These are phyloP conservation scores for Ensete glaucum DNA, from an alignment of 176 grass and related monocot genomes.

Conservation along the genomic window DNA sequence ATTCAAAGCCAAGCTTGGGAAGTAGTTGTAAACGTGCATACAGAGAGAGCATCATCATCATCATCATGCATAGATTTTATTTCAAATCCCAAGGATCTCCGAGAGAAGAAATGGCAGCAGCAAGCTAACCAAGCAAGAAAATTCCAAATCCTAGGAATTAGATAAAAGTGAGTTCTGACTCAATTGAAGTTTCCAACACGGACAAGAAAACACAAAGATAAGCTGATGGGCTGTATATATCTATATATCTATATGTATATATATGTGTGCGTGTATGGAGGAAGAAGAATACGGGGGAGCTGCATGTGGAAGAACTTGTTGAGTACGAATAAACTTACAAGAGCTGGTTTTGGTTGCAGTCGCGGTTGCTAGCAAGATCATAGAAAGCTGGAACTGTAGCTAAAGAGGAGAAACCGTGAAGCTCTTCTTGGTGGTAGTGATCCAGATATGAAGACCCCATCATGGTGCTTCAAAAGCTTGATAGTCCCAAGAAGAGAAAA, in stretches of 20 bases:
- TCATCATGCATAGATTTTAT: conserved; percentile 3
- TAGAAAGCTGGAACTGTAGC: conserved; percentile 12
- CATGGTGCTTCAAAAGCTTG: conserved; percentile 26
- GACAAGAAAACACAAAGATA: conserved; percentile 1
- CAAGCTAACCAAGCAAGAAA: conserved; percentile 49
- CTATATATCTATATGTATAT: too few species aligned
- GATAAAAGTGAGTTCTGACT: neutral
- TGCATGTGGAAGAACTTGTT: too few species aligned
- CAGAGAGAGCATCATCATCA: neutral
- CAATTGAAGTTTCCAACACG: neutral
- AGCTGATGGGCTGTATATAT: too few species aligned
- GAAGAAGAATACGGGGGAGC: too few species aligned
- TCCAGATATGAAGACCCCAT: conserved; percentile 37
- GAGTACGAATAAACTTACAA: conserved; percentile 7
- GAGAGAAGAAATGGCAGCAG: conserved; percentile 34
- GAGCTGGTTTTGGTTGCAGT: conserved; percentile 36
- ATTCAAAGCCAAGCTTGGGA: too few species aligned
- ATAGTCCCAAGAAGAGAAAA: conserved; percentile 30
- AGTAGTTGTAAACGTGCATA: too few species aligned
- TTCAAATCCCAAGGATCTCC: conserved; percentile 60
- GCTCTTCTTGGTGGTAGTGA: conserved; percentile 33
- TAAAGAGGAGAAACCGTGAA: conserved; percentile 16
- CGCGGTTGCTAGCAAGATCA: conserved; percentile 9
- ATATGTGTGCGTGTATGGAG: too few species aligned
- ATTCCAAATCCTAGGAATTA: conserved; percentile 86